phyloP scores from a whole-genome alignment of 257 asterid genomes.

The Coffea eugenioides region DNA sequence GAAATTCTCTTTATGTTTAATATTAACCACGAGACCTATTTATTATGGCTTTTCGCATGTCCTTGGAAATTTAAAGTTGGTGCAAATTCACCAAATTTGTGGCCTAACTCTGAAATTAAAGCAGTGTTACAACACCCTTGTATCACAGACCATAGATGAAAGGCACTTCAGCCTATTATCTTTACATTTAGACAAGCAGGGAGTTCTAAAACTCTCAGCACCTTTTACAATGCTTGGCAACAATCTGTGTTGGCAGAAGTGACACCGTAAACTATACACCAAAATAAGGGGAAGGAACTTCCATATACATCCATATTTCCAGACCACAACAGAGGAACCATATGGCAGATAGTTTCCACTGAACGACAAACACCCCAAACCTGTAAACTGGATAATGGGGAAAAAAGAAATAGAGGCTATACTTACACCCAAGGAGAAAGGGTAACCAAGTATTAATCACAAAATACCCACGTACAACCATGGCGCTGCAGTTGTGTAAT shows the following conservation, averaged over 20 bases:
- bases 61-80: too few relatives aligned
- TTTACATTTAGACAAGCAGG: too few relatives aligned
- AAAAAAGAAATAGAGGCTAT: background rate
- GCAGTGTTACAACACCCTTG: too few relatives aligned
- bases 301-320: too few relatives aligned
- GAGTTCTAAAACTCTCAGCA: background rate
- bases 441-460: background rate
- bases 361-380: background rate
- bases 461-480: slow-evolving; percentile 6
- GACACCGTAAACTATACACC: background rate
- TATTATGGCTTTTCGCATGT: too few relatives aligned
- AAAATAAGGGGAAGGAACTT: background rate
- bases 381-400: background rate
- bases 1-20: too few relatives aligned
- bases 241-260: background rate
- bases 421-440: background rate
- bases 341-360: background rate
- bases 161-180: too few relatives aligned
- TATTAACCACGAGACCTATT: too few relatives aligned
- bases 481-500: background rate
- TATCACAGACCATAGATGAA: too few relatives aligned
- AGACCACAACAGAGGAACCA: background rate
- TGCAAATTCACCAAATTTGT: too few relatives aligned
- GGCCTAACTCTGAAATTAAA: too few relatives aligned
- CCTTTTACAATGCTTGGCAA: background rate